phyloP scores from a whole-genome alignment of 179 eudicot genomes.

The Silene coronaria region DNA sequence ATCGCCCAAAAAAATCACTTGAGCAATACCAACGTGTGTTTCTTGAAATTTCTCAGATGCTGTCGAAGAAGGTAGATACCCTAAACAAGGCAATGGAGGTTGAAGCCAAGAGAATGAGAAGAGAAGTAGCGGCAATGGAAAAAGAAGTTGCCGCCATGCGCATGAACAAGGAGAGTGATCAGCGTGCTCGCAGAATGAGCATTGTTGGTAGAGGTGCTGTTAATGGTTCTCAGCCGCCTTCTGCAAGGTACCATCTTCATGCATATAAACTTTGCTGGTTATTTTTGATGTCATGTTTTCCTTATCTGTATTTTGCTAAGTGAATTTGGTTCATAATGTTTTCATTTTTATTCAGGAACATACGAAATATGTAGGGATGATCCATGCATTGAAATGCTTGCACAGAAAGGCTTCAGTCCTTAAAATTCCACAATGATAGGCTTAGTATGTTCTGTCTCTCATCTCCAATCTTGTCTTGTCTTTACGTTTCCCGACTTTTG shows the following conservation, averaged over 20 bases:
- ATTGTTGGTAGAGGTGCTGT: slow-evolving; percentile 41
- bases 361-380: slow-evolving; percentile 28
- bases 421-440: slow-evolving; percentile 5
- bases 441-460: slow-evolving; percentile 13
- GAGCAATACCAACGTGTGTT: slow-evolving; percentile 3
- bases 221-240: slow-evolving; percentile 44
- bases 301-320: not conserved
- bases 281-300: not conserved
- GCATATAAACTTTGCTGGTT: not conserved
- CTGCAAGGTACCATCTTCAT: slow-evolving; percentile 37
- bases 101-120: slow-evolving; percentile 96
- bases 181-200: slow-evolving; percentile 44
- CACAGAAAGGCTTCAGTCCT: slow-evolving; percentile 11
- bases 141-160: slow-evolving; percentile 96
- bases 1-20: not conserved
- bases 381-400: slow-evolving; percentile 9
- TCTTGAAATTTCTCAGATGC: slow-evolving; percentile 45
- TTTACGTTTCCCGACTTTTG: slow-evolving; percentile 14
- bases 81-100: slow-evolving; percentile 95
- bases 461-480: slow-evolving; percentile 4
- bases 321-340: not conserved
- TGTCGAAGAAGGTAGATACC: slow-evolving; percentile 90
- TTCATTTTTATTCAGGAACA: slow-evolving; percentile 26
- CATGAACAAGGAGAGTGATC: slow-evolving; percentile 42
- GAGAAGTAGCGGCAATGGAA: slow-evolving; percentile 96